These are phyloP conservation scores for Komagataella pseudopastoris DNA, from an alignment of 805 yeast species.

Conservation along the genomic window DNA sequence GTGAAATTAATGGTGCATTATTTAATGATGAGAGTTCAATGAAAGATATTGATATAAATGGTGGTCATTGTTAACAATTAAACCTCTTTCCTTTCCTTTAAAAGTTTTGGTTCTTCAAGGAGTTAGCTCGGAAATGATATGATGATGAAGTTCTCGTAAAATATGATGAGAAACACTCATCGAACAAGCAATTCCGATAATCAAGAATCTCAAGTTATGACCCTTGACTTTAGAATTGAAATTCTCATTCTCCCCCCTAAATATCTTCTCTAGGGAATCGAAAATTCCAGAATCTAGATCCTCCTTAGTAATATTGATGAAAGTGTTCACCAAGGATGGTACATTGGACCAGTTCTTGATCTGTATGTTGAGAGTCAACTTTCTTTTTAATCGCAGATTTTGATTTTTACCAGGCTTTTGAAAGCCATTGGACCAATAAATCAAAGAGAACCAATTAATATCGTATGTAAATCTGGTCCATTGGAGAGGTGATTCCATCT, in stretches of 20 bases:
- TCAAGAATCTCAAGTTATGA: neutral
- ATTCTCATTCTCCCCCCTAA: neutral
- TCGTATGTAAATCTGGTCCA: neutral
- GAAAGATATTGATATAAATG: neutral
- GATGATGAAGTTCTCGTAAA: neutral
- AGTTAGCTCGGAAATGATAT: neutral
- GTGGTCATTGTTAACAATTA: no score
- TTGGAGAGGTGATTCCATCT: neutral
- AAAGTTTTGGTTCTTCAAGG: neutral
- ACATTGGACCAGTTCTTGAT: neutral
- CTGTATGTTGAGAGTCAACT: neutral
- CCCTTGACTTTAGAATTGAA: neutral
- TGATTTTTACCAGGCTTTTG: neutral
- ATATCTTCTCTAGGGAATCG: neutral
- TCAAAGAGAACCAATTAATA: neutral
- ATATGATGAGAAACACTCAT: neutral
- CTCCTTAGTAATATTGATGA: neutral
- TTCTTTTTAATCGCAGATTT: neutral
- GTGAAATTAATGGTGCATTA: no score
- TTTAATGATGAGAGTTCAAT: neutral
- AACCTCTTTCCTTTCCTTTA: neutral
- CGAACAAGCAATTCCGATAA: neutral
- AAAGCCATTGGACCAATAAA: neutral
- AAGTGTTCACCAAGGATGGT: neutral
- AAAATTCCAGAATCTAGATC: neutral